Conservation (phyloP, 2,329 filamentous ascomycete species). For the Colletotrichum tanaceti region DNA sequence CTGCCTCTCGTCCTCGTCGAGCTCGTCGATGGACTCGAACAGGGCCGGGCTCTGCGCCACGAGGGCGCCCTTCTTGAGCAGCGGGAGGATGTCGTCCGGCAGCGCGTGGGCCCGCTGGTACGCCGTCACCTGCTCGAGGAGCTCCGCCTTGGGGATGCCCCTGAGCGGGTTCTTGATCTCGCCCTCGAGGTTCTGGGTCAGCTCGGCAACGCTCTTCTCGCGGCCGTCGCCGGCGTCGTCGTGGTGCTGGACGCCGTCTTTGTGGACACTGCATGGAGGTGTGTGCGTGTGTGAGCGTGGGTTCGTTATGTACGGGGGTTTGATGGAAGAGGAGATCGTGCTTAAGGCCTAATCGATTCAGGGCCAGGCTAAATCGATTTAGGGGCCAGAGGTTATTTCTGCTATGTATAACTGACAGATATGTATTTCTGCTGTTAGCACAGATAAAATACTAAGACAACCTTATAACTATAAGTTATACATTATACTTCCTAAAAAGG, state of each 20-base stretch:
- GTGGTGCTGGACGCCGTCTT: constrained; percentile 5
- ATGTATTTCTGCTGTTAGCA: no score
- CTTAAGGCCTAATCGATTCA: no score
- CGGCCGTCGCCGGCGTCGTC: not conserved
- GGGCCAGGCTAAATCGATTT: no score
- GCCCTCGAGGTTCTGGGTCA: constrained; percentile 41
- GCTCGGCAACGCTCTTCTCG: constrained; percentile 27
- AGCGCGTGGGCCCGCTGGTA: constrained; percentile 64
- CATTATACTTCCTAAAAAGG: no score
- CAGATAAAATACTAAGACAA: no score
- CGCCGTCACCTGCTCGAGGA: constrained; percentile 64
- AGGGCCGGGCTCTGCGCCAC: constrained; percentile 64
- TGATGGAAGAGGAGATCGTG: rapidly evolving
- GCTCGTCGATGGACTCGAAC: constrained; percentile 60
- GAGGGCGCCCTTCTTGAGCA: constrained; percentile 60
- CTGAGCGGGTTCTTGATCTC: constrained; percentile 61
- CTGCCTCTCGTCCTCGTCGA: constrained; percentile 57
- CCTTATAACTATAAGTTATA: no score
- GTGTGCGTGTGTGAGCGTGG: not conserved
- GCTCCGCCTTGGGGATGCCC: constrained; percentile 61
- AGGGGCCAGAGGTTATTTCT: no score
- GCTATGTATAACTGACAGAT: no score
- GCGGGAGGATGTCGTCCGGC: constrained; percentile 56
- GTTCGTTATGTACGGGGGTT: not conserved
- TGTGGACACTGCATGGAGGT: not conserved